phyloP scores from a whole-genome alignment of 805 yeast genomes.

The Candida odintsovae region DNA sequence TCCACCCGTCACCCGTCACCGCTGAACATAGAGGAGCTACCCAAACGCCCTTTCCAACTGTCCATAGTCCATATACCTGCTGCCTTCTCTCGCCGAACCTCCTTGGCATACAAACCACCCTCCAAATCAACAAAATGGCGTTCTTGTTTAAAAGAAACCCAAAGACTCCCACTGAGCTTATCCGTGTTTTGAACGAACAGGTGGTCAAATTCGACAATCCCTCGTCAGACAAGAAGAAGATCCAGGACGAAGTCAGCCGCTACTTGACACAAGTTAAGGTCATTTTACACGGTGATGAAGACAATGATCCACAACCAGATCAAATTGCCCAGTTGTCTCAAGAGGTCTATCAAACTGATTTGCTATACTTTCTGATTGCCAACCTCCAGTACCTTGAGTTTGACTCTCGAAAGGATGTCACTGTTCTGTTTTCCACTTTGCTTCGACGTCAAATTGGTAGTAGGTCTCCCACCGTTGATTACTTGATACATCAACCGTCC shows the following conservation, averaged over 20 bases:
- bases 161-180: conserved; percentile 81
- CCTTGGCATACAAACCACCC: no score
- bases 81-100: no score
- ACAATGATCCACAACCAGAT: conserved; percentile 45
- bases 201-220: conserved; percentile 45
- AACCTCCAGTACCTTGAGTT: conserved; percentile 71
- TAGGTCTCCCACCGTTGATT: conserved; percentile 83
- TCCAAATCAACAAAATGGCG: conserved; percentile 47
- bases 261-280: conserved; percentile 58
- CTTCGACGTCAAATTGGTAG: conserved; percentile 73
- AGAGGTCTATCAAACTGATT: conserved; percentile 70
- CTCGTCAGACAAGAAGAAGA: conserved; percentile 32
- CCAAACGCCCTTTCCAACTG: no score
- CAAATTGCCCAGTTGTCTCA: conserved; percentile 64
- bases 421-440: conserved; percentile 64
- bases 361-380: conserved; percentile 53
- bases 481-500: conserved; percentile 56
- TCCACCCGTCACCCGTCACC: no score
- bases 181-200: conserved; percentile 69
- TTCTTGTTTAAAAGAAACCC: conserved; percentile 88
- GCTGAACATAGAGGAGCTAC: no score
- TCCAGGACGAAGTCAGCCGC: conserved; percentile 70
- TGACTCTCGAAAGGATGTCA: conserved; percentile 84
- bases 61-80: no score
- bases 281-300: conserved; percentile 66